phyloP scores from a whole-genome alignment of 1,284 basidiomycete genomes.

The Cryptococcus sp. region DNA sequence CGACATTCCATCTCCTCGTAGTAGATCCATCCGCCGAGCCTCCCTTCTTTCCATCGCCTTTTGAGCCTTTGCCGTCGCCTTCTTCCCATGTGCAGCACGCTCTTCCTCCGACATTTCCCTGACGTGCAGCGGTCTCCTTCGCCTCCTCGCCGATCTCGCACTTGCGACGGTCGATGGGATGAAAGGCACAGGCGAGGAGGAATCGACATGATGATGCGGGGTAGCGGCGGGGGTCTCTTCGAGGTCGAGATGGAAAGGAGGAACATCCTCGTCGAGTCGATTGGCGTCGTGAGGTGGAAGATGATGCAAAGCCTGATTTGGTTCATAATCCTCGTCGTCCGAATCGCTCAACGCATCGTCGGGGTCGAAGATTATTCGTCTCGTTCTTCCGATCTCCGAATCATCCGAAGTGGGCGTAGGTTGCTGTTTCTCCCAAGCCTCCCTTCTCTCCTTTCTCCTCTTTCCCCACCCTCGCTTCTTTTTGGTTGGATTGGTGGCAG shows the following conservation, averaged over 20 bases:
- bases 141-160: neutral
- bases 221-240: slow-evolving; percentile 9
- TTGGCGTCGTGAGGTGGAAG: too few species aligned
- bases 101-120: neutral
- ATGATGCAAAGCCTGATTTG: neutral
- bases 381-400: too few species aligned
- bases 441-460: slow-evolving; percentile 1
- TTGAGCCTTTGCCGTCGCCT: slow-evolving; percentile 23
- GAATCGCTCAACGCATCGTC: neutral
- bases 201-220: neutral
- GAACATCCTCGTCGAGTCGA: slow-evolving; percentile 18
- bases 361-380: neutral
- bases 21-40: slow-evolving; percentile 33
- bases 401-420: too few species aligned
- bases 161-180: neutral
- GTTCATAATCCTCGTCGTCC: neutral
- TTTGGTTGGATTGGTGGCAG: neutral
- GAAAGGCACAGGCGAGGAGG: neutral
- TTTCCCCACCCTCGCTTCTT: neutral
- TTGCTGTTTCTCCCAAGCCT: neutral
- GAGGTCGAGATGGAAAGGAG: slow-evolving; percentile 26
- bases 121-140: neutral
- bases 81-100: slow-evolving; percentile 4
- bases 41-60: slow-evolving; percentile 29
- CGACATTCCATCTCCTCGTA: slow-evolving; percentile 41